Evolutionary conservation across 1,139 yeast species (phyloP), one percentile per base, ranked within the genome.

Genomic region (Nakaseomyces uthaithaninus): DNA sequence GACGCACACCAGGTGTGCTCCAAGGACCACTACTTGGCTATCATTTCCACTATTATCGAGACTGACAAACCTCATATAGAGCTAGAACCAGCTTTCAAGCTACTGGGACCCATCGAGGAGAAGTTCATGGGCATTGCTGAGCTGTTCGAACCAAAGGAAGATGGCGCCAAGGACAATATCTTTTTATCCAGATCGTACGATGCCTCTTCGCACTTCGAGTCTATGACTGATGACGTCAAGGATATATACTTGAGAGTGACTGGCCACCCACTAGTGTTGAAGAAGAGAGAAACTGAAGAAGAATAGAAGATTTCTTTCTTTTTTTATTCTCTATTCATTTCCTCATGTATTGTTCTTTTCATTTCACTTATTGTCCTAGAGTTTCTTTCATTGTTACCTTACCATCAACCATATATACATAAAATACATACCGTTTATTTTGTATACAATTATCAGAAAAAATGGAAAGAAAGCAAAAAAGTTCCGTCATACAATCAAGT

Each of bases 121-220:
- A 83, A 89, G n/a, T 77, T 91, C 57, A 87, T 89, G 94, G 95
- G 97, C 11, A 80, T 91, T 56, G 86, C 95, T 16, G 96, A 91
- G 51, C 60, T 91, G 42, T 87, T 82, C 54, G 96, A 85, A 64
- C 98, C 99, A 16, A 61, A 68, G 24, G 80, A 75, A 37, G 94
- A 86, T 57, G 98, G 98, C 11, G 69, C 81, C 24, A 68, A 74
- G 49, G 89, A 82, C 61, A 79, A 83, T 45, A 78, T 91, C 42
- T 93, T 66, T 65, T 72, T 91, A 45, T 86, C 96, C 39, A 83
- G 75, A 67, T 82, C 94, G 46, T 91, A 89, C 62, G 99, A 91
- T 62, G 83, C 98, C 1, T 73, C 94, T 9, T 86, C 96, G 10
- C 99, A 91, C 67, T 91, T 91, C 60, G 99, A 91, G 65, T 70